These are phyloP conservation scores for Centrapalus pauciflorus DNA, from an alignment of 129 eudicot genomes.

Conservation along the genomic window DNA sequence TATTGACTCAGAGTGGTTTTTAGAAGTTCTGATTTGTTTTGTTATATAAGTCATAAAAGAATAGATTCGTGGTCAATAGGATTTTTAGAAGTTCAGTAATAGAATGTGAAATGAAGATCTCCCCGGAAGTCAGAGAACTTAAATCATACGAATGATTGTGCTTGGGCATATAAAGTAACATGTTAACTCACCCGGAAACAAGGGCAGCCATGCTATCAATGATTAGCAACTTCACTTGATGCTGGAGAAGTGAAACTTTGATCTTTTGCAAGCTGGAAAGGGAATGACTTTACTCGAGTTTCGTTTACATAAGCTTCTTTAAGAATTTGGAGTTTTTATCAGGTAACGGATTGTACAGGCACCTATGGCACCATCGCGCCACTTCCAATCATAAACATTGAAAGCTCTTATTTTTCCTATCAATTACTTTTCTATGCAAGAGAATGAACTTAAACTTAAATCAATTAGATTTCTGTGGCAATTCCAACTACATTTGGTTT, in stretches of 20 bases:
- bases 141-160: not conserved
- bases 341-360: too few relatives aligned
- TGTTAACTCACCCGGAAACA: slow-evolving; percentile 51
- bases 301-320: too few relatives aligned
- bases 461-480: too few relatives aligned
- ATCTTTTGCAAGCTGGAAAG: slow-evolving; percentile 76
- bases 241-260: slow-evolving; percentile 61
- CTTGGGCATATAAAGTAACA: not conserved
- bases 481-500: too few relatives aligned
- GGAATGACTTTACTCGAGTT: not conserved
- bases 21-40: not conserved
- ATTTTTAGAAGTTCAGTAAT: not conserved
- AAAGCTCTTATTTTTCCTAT: too few relatives aligned
- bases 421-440: too few relatives aligned
- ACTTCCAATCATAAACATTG: not conserved
- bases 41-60: too few relatives aligned
- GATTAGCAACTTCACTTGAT: slow-evolving; percentile 67
- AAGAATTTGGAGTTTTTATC: too few relatives aligned
- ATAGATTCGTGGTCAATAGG: too few relatives aligned
- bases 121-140: not conserved
- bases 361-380: too few relatives aligned
- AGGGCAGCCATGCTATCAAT: slow-evolving; percentile 93
- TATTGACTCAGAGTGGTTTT: not conserved
- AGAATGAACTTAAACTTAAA: too few relatives aligned
- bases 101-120: not conserved